Conservation (phyloP, 495 filamentous ascomycete genomes). For the Penicillium canariense region DNA sequence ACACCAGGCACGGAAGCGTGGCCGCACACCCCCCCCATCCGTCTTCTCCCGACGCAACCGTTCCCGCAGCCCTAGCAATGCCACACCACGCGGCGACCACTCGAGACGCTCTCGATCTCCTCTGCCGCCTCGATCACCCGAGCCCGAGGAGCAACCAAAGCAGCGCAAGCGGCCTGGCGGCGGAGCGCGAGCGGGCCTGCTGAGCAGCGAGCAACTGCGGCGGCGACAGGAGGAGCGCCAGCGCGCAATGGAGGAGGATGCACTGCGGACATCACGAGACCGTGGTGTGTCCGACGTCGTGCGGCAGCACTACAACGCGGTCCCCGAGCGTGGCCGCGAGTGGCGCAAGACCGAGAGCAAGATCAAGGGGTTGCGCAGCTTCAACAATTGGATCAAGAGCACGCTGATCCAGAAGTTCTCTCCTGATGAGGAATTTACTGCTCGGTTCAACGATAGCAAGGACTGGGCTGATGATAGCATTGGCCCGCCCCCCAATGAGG, state of each 20-base stretch:
- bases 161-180: constrained; percentile 86
- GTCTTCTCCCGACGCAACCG: constrained; percentile 45
- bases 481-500: constrained; percentile 39
- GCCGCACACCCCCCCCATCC: constrained; percentile 38
- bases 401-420: constrained; percentile 96
- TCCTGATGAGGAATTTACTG: constrained; percentile 68
- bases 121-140: constrained; percentile 36
- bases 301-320: constrained; percentile 91
- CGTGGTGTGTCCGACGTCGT: constrained; percentile 79
- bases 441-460: constrained; percentile 37
- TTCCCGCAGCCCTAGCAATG: constrained; percentile 30
- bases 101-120: constrained; percentile 39
- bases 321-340: constrained; percentile 79
- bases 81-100: constrained; percentile 21
- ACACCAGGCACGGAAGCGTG: constrained; percentile 42
- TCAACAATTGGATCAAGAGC: constrained; percentile 99
- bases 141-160: constrained; percentile 49
- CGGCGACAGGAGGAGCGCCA: constrained; percentile 66
- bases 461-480: constrained; percentile 53
- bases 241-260: constrained; percentile 53
- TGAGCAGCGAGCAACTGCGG: constrained; percentile 65
- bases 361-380: constrained; percentile 90
- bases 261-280: constrained; percentile 44
- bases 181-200: constrained; percentile 69
- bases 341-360: constrained; percentile 91